A percentile compares a stretch with the other conserved stretches of the same genome.
These are phyloP conservation scores for Fusarium domesticum DNA, from an alignment of 2,329 filamentous ascomycete genomes.

Conservation along the genomic window DNA sequence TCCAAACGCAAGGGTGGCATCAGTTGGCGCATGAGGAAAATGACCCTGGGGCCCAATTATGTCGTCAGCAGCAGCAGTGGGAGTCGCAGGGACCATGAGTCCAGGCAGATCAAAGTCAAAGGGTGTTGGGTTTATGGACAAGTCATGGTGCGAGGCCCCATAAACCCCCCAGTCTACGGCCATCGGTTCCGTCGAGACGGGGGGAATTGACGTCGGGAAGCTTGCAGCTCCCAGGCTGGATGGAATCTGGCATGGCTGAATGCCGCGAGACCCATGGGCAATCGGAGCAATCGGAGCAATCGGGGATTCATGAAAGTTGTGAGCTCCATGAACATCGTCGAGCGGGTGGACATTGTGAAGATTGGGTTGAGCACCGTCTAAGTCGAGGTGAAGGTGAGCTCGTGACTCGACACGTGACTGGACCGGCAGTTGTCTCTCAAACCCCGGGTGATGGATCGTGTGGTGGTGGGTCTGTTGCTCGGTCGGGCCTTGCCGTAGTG, in stretches of 20 bases:
- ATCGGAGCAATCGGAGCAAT: not conserved
- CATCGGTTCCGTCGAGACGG: conserved; percentile 14
- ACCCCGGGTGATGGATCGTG: conserved; percentile 13
- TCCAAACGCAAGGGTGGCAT: conserved; percentile 20
- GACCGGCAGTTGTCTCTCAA: conserved; percentile 19
- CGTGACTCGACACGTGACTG: conserved; percentile 25
- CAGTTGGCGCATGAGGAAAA: conserved; percentile 14
- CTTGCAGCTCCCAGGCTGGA: conserved; percentile 10
- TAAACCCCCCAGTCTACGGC: conserved; percentile 27
- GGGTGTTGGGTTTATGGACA: conserved; percentile 16
- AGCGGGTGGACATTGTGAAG: too few relatives aligned
- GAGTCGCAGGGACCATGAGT: conserved; percentile 12
- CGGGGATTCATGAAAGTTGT: not conserved
- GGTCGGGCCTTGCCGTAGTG: conserved; percentile 24
- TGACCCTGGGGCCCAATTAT: conserved; percentile 19
- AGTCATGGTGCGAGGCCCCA: conserved; percentile 10
- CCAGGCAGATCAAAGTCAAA: conserved; percentile 27
- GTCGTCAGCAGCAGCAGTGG: not conserved
- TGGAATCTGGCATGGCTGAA: conserved; percentile 15
- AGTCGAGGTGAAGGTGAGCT: conserved; percentile 19
- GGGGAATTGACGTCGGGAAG: conserved; percentile 17
- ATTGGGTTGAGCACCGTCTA: conserved; percentile 12
- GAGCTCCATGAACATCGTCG: conserved; percentile 10
- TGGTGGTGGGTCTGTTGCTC: conserved; percentile 22
- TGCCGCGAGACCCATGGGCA: conserved; percentile 7